Conservation (phyloP, 106 monocot genomes). For the Dioscorea dumetorum region DNA sequence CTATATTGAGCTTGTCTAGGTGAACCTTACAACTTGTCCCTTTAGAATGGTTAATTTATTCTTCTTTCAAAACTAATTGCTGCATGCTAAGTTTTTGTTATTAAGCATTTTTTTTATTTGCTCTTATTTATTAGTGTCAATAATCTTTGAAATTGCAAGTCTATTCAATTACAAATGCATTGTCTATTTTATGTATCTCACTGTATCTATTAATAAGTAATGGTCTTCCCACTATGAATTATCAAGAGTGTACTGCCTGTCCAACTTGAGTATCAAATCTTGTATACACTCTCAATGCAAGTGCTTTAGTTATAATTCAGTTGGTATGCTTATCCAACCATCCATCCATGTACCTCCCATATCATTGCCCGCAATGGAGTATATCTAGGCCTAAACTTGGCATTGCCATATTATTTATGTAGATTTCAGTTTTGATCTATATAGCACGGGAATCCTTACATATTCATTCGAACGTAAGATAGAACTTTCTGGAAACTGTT, state of each 20-base stretch:
- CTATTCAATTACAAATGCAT: background rate
- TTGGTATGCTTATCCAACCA: no score
- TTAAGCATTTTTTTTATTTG: background rate
- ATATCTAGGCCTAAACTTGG: no score
- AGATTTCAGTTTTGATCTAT: no score
- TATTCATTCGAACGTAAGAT: no score
- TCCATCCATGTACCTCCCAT: no score
- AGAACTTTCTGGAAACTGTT: no score
- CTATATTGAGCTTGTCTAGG: slow-evolving; percentile 96
- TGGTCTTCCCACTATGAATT: background rate
- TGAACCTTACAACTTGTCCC: slow-evolving; percentile 1
- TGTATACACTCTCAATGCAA: background rate
- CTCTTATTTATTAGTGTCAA: background rate
- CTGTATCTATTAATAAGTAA: background rate
- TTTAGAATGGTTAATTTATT: background rate
- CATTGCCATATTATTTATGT: no score
- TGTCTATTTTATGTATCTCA: background rate
- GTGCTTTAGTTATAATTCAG: no score
- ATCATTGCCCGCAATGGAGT: no score
- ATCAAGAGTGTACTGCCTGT: background rate
- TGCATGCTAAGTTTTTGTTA: background rate
- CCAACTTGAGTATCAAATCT: background rate
- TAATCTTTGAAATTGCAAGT: background rate
- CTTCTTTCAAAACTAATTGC: background rate
- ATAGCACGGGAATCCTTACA: no score